A percentile compares a stretch with the other conserved stretches of the same genome.
phyloP scores from a whole-genome alignment of 2,329 filamentous ascomycete genomes.

The Aspergillus novofumigatus region DNA sequence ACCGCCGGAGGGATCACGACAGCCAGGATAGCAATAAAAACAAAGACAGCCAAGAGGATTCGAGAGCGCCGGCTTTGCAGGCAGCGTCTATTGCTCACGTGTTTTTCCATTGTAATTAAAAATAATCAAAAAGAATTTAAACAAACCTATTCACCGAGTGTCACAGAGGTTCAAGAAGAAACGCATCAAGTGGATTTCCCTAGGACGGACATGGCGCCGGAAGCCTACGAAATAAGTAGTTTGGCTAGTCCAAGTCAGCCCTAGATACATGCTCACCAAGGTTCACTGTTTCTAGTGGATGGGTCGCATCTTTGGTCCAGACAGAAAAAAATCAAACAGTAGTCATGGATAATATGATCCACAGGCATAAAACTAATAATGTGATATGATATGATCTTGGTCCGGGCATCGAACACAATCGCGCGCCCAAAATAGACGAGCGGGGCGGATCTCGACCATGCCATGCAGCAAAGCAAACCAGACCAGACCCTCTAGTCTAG shows the following conservation, averaged over 20 bases:
- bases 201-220: conserved; percentile 8
- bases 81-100: conserved; percentile 29
- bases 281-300: conserved; percentile 10
- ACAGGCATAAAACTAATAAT: neutral
- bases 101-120: conserved; percentile 21
- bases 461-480: conserved; percentile 10
- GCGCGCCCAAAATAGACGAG: conserved; percentile 12
- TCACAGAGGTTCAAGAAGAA: conserved; percentile 14
- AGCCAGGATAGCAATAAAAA: conserved; percentile 28
- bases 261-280: neutral
- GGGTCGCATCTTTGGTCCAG: neutral
- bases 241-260: neutral
- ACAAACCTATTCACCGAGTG: conserved; percentile 5
- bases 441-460: conserved; percentile 15
- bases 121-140: conserved; percentile 5
- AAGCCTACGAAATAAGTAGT: conserved; percentile 19
- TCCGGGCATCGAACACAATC: neutral
- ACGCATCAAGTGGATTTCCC: conserved; percentile 14
- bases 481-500: neutral
- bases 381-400: neutral
- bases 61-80: conserved; percentile 28
- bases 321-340: neutral
- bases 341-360: neutral
- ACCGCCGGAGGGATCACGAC: conserved; percentile 31
- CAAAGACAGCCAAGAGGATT: conserved; percentile 22